Base-by-base conservation (phyloP, 352 stramenopile genomes). In the Blastocystis sp. region DNA sequence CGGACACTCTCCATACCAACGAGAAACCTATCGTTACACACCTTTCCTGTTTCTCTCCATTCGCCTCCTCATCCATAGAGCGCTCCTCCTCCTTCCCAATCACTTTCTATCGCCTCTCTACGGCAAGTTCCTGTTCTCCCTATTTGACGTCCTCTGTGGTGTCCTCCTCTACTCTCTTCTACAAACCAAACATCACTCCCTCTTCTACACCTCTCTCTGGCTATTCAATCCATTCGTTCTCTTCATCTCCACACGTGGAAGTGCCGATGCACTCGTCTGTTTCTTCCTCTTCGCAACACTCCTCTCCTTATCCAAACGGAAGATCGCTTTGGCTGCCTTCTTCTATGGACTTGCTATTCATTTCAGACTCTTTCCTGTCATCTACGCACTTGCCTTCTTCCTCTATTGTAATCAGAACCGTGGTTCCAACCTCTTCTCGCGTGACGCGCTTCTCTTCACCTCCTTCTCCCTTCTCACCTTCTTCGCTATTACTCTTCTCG, bases 191-290 rank as follows among this genome's bases (percentile, higher is more conserved):
- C 27, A n/a, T n/a, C n/a, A 27, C 29, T 16, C 29, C 0, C 38
- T 40, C 14, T 24, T n/a, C 16, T 32, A 56, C 14, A 24, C 64
- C 27, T 76, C 64, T 9, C 27, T 76, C n/a, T 76, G 64, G 64
- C 8, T 76, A n/a, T 57, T 76, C 38, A 76, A 76, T 38, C 64
- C 64, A 11, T 56, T 56, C 21, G 64, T 76, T 24, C 53, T 76
- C 1, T 53, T 51, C 21, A 32, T 76, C 24, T 21, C 64, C 8
- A 76, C 64, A 9, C 21, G 64, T n/a, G 64, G 64, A 9, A 76
- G 64, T 32, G 34, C 36, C 11, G 64, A 76, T 56, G n/a, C 36
- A 18, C 18, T 76, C 1, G 38, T 51, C 8, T 76, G 64, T 44
- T 54, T 76, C 9, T 34, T 76, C n/a, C 11, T 76, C 7, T 76